Conservation (phyloP, 2,329 filamentous ascomycete genomes). For the Cryphonectria parasitica region DNA sequence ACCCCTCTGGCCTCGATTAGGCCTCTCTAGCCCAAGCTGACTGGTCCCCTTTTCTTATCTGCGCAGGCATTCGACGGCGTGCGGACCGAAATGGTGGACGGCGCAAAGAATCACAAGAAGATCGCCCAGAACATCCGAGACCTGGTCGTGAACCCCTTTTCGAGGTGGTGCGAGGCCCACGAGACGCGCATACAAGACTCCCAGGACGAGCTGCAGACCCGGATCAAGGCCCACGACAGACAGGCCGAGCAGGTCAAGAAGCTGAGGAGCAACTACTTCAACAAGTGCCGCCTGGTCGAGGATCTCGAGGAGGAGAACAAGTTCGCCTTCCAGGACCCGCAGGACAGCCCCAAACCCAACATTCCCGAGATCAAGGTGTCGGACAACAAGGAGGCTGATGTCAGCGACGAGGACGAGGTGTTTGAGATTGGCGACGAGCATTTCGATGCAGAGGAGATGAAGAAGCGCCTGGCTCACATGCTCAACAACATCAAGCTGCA, state of each 20-base stretch:
- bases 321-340: slow-evolving; percentile 90
- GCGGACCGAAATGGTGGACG: slow-evolving; percentile 89
- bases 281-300: slow-evolving; percentile 95
- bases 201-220: slow-evolving; percentile 88
- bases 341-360: slow-evolving; percentile 65
- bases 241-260: slow-evolving; percentile 92
- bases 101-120: slow-evolving; percentile 86
- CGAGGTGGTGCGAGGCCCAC: slow-evolving; percentile 95
- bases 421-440: slow-evolving; percentile 90
- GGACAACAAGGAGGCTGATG: slow-evolving; percentile 59
- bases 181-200: slow-evolving; percentile 89
- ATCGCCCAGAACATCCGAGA: slow-evolving; percentile 97
- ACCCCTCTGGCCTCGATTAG: not conserved
- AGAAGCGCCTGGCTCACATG: slow-evolving; percentile 87
- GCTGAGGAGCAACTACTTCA: slow-evolving; percentile 94
- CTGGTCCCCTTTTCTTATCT: not conserved
- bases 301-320: slow-evolving; percentile 99
- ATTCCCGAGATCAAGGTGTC: slow-evolving; percentile 90
- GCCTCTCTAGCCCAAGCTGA: slow-evolving; percentile 2
- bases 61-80: slow-evolving; percentile 91
- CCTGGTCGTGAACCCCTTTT: slow-evolving; percentile 91
- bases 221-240: slow-evolving; percentile 90
- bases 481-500: slow-evolving; percentile 83
- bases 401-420: slow-evolving; percentile 77
- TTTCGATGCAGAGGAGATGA: slow-evolving; percentile 84